These are phyloP conservation scores for Debaryomycetaceae sp. DNA, from an alignment of 1,139 yeast species.

Conservation along the genomic window DNA sequence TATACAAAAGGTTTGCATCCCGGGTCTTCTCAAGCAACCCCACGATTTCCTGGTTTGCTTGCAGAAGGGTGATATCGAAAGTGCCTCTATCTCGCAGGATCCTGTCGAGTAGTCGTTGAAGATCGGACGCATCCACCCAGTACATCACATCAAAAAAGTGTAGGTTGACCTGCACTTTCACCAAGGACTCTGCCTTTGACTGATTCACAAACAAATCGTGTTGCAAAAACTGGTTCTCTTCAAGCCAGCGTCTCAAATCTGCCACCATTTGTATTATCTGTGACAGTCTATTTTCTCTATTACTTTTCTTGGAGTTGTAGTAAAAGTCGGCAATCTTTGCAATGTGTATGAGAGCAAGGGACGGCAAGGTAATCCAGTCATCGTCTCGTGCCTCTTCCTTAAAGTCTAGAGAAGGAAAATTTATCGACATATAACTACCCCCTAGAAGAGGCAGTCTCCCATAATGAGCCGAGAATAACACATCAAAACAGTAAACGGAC, in stretches of 20 bases:
- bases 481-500: constrained; percentile 55
- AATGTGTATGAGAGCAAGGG: constrained; percentile 46
- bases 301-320: constrained; percentile 27
- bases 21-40: constrained; percentile 32
- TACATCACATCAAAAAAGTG: constrained; percentile 41
- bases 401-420: constrained; percentile 33
- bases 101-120: constrained; percentile 34
- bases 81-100: constrained; percentile 28
- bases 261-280: not conserved
- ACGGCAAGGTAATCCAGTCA: constrained; percentile 53
- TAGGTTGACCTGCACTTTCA: constrained; percentile 36
- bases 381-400: constrained; percentile 33
- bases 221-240: constrained; percentile 34
- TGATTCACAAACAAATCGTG: constrained; percentile 23
- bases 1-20: constrained; percentile 30
- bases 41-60: constrained; percentile 34
- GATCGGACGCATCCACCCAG: constrained; percentile 34
- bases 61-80: constrained; percentile 27
- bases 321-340: constrained; percentile 38
- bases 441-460: constrained; percentile 48
- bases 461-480: constrained; percentile 51
- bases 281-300: not conserved
- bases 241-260: constrained; percentile 35
- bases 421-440: constrained; percentile 30
- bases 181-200: constrained; percentile 17